Evolutionary conservation across 163 green algal species (phyloP).

Genomic region (Scenedesmus sp.): DNA sequence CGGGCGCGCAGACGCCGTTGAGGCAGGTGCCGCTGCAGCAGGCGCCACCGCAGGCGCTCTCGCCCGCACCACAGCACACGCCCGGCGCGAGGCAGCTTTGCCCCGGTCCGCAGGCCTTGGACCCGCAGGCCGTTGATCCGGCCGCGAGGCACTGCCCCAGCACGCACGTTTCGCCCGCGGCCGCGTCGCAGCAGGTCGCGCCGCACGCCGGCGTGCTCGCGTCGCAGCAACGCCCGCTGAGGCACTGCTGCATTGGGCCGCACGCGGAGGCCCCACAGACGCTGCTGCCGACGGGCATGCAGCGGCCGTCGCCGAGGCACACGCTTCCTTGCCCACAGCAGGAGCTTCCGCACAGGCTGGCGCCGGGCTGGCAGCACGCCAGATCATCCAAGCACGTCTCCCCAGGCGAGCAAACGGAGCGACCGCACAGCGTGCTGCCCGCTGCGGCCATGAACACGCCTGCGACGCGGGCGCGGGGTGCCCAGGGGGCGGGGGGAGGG

Average conservation of each 20-base stretch:
- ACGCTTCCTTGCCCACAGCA: no score
- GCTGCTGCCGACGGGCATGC: slow-evolving; percentile 26
- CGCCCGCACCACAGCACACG: slow-evolving; percentile 13
- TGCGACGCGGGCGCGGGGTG: no score
- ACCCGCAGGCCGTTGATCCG: slow-evolving; percentile 14
- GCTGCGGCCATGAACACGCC: slow-evolving; percentile 18
- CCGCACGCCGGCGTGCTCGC: background rate
- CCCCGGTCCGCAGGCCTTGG: background rate
- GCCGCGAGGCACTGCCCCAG: slow-evolving; percentile 5
- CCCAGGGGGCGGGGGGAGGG: no score
- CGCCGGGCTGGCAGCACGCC: background rate
- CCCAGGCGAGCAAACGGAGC: background rate
- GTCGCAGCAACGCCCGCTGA: slow-evolving; percentile 11
- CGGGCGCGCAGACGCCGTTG: slow-evolving; percentile 7
- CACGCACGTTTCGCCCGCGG: slow-evolving; percentile 1
- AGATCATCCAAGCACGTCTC: slow-evolving; percentile 18
- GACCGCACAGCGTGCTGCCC: slow-evolving; percentile 15
- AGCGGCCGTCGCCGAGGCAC: background rate
- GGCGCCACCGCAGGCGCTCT: background rate
- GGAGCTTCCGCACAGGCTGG: no score
- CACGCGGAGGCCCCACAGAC: slow-evolving; percentile 7
- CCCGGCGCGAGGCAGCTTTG: slow-evolving; percentile 2
- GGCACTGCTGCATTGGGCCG: background rate
- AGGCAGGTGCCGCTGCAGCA: slow-evolving; percentile 22
- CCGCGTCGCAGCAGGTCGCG: slow-evolving; percentile 16